Base-by-base conservation (phyloP, 208 protist genomes). In the Acanthamoeba culbertsoni region DNA sequence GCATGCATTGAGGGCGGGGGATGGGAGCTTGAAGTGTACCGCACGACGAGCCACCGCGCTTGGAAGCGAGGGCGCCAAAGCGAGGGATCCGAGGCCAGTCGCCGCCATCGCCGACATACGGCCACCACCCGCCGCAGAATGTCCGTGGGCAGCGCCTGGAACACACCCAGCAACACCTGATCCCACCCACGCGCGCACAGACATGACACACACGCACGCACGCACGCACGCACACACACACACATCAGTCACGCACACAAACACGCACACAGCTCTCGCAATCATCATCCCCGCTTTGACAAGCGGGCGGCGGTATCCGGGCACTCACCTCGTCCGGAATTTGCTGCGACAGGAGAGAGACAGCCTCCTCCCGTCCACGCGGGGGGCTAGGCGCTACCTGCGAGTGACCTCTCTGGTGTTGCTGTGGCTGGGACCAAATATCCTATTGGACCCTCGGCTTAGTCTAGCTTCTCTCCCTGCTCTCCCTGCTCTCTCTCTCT, bases 21-120 rank as follows among this genome's bases (percentile, higher is more conserved):
- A 12, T 33, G 8, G 62, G 33, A 7, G 62, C n/a, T n/a, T n/a
- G n/a, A 31, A 75, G 71, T 53, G n/a, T 31, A 86, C 75, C 75
- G 26, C 20, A 86, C 14, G 45, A 86, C 46, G 16, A 23, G 31
- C 75, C 75, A 86, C 2, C 45, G 43, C 8, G 0, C 10, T 16
- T 59, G 46, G 33, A 86, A 86, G 46, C 75, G 75, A 26, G 75
- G 75, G 23, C 46, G 40, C 75, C 75, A 86, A 7, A 86, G 46
- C 28, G 46, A 48, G 10, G 75, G 45, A 31, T 86, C 75, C n/a
- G 75, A 86, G 1, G 75, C 75, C 23, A 86, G 46, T 12, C 75
- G 37, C 18, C 75, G 75, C 75, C 75, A 86, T 5, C 75, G 75
- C 42, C 75, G 23, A 86, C 75, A 86, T 0, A 86, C 75, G 75